Evolutionary conservation across 805 yeast species (phyloP).

Genomic region (Candida tammaniensis): DNA sequence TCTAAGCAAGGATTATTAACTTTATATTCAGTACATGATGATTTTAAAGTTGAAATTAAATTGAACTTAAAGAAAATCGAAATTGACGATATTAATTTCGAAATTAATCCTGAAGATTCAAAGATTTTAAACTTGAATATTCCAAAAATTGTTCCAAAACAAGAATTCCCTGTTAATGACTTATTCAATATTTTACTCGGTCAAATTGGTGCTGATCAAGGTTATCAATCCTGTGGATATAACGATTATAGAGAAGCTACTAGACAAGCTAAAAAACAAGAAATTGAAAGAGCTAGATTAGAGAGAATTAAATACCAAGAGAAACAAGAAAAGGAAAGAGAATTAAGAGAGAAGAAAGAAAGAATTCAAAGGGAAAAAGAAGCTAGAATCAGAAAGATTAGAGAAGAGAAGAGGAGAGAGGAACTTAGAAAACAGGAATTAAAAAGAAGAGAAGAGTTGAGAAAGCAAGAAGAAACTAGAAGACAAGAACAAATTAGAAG

Average conservation of each 20-base stretch:
- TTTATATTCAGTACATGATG: constrained; percentile 25
- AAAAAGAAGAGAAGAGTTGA: constrained; percentile 23
- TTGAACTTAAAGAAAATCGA: constrained; percentile 29
- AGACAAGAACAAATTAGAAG: constrained; percentile 19
- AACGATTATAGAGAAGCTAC: background rate
- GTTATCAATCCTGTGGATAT: background rate
- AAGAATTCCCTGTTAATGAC: constrained; percentile 11
- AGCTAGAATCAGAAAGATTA: constrained; percentile 12
- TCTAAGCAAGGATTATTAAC: constrained; percentile 33
- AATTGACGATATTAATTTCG: constrained; percentile 32
- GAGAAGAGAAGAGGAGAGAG: constrained; percentile 20
- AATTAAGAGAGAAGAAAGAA: constrained; percentile 6
- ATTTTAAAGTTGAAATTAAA: constrained; percentile 30
- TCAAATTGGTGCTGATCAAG: too few species aligned
- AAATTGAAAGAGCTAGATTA: constrained; percentile 6
- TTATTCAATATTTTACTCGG: constrained; percentile 5
- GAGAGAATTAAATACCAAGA: constrained; percentile 4
- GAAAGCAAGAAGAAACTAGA: constrained; percentile 29
- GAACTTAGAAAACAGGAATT: constrained; percentile 24
- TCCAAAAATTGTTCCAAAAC: constrained; percentile 29
- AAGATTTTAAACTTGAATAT: constrained; percentile 35
- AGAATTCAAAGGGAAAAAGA: constrained; percentile 13
- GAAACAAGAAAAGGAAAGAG: constrained; percentile 6
- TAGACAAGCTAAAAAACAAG: constrained; percentile 6
- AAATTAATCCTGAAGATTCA: constrained; percentile 22